phyloP scores from a whole-genome alignment of 164 flowering plant species.

The Piper longum region DNA sequence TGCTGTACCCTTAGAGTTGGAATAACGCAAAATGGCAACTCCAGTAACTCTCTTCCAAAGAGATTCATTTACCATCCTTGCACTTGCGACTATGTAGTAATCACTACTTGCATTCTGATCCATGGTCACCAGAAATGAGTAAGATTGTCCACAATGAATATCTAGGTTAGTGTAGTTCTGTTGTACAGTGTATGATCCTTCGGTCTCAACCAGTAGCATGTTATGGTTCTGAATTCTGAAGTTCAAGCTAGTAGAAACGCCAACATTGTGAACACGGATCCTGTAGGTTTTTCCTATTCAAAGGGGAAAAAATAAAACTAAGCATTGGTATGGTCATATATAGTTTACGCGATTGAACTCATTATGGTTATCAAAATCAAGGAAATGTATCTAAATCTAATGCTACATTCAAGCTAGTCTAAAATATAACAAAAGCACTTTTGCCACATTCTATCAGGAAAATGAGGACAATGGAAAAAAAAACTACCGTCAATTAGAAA shows the following conservation, averaged over 20 bases:
- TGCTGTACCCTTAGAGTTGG: conserved; percentile 57
- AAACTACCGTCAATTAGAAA: too few relatives aligned
- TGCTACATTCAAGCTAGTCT: too few relatives aligned
- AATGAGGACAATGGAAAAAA: too few relatives aligned
- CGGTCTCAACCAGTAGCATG: conserved; percentile 52
- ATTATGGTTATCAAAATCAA: too few relatives aligned
- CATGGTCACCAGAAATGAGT: conserved; percentile 57
- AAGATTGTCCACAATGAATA: conserved; percentile 74
- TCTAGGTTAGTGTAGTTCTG: conserved; percentile 44
- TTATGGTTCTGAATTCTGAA: conserved; percentile 65
- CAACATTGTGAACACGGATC: conserved; percentile 57
- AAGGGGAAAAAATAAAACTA: too few relatives aligned
- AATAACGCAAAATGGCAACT: conserved; percentile 63
- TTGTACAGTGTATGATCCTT: conserved; percentile 51
- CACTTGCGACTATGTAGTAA: conserved; percentile 72
- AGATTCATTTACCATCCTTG: conserved; percentile 60
- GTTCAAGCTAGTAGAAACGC: conserved; percentile 49
- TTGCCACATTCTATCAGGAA: too few relatives aligned
- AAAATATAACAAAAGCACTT: too few relatives aligned
- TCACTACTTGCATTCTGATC: conserved; percentile 68
- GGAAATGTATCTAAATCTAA: too few relatives aligned
- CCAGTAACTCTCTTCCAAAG: conserved; percentile 59
- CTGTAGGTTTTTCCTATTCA: conserved; percentile 59
- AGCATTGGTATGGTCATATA: too few relatives aligned
- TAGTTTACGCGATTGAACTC: too few relatives aligned